Percentiles rank a stretch among this genome's conserved stretches.
Conservation (phyloP, 179 eudicot genomes). For the Beta corolliflora region DNA sequence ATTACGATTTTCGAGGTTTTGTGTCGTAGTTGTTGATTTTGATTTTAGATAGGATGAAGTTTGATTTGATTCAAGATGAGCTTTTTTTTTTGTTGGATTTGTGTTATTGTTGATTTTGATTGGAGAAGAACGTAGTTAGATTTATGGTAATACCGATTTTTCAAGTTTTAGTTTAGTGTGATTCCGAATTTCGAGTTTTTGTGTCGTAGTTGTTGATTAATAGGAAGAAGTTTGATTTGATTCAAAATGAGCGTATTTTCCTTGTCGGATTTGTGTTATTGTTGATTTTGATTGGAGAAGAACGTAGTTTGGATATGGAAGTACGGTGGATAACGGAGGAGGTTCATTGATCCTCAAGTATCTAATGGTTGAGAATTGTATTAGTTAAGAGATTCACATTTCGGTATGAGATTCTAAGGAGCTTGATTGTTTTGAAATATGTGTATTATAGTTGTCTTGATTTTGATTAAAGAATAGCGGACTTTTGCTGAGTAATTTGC, state of each 20-base stretch:
- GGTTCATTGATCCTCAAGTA: not conserved
- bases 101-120: not conserved
- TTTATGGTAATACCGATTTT: too few species aligned
- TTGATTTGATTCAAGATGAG: too few species aligned
- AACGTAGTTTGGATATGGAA: not conserved
- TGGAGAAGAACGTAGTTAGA: too few species aligned
- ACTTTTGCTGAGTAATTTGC: not conserved
- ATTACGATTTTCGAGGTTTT: too few species aligned
- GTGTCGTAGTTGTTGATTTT: not conserved
- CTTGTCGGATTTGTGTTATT: not conserved
- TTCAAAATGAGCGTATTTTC: too few species aligned
- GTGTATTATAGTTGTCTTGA: not conserved
- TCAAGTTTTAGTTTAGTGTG: too few species aligned
- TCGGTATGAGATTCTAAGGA: not conserved
- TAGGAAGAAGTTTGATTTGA: too few species aligned
- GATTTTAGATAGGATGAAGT: not conserved
- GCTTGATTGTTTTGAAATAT: too few species aligned
- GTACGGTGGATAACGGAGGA: not conserved
- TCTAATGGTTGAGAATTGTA: not conserved
- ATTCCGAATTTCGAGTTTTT: too few species aligned
- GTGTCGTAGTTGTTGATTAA: too few species aligned
- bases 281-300: not conserved
- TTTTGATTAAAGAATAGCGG: not conserved
- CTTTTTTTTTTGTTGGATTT: too few species aligned
- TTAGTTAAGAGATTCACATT: not conserved